These are phyloP conservation scores for Erythrophleum fordii DNA, from an alignment of 306 rosid genomes.

Conservation along the genomic window DNA sequence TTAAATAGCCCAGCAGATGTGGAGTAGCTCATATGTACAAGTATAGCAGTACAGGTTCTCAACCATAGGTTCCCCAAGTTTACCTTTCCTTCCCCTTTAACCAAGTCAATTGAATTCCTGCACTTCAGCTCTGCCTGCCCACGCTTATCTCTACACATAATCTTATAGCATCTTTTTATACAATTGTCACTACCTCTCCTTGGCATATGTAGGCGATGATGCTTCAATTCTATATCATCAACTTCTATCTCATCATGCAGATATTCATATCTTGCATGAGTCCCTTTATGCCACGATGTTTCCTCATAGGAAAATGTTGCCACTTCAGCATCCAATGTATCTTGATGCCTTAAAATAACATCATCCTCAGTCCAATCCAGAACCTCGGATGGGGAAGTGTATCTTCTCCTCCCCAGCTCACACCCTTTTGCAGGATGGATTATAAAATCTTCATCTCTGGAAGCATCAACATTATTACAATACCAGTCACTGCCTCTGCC, in stretches of 20 bases:
- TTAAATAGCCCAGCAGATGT: slow-evolving; percentile 43
- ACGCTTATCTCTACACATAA: slow-evolving; percentile 41
- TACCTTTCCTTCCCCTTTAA: slow-evolving; percentile 71
- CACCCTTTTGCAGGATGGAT: slow-evolving; percentile 42
- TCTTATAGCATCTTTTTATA: slow-evolving; percentile 48
- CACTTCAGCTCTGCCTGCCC: slow-evolving; percentile 51
- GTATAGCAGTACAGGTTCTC: slow-evolving; percentile 46
- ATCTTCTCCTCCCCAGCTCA: slow-evolving; percentile 41
- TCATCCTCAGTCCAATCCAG: slow-evolving; percentile 57
- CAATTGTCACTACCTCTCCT: slow-evolving; percentile 41
- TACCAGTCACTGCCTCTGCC: slow-evolving; percentile 45
- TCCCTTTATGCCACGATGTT: slow-evolving; percentile 24
- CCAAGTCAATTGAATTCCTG: slow-evolving; percentile 60
- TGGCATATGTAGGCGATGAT: slow-evolving; percentile 36
- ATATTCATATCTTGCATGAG: slow-evolving; percentile 38
- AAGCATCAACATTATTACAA: slow-evolving; percentile 38
- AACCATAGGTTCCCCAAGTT: slow-evolving; percentile 53
- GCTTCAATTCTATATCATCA: slow-evolving; percentile 45
- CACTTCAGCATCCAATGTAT: slow-evolving; percentile 30
- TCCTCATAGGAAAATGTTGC: slow-evolving; percentile 38
- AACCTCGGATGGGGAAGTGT: slow-evolving; percentile 42
- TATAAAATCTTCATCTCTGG: slow-evolving; percentile 44
- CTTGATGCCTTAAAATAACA: slow-evolving; percentile 41
- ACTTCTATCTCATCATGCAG: slow-evolving; percentile 40
- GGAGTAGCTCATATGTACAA: slow-evolving; percentile 47